Conservation (phyloP, 179 eudicot species). For the Patellifolia procumbens region DNA sequence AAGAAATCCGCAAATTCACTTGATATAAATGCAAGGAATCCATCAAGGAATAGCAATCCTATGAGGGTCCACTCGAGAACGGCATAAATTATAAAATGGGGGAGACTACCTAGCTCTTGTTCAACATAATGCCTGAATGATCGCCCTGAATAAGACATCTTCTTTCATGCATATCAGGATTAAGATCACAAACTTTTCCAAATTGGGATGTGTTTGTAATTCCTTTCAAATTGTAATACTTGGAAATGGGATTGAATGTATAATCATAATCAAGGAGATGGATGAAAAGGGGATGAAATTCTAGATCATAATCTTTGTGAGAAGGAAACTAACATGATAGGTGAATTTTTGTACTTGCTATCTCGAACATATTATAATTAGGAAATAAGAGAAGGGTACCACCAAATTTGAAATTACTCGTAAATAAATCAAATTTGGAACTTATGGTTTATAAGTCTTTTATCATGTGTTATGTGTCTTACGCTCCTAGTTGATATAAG, state of each 20-base stretch:
- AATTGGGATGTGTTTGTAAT: not conserved
- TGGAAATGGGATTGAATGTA: constrained; percentile 1
- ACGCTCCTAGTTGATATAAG: no score
- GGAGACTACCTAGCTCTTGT: constrained; percentile 58
- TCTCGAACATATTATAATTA: no score
- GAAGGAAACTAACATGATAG: no score
- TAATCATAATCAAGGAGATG: constrained; percentile 41
- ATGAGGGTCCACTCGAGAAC: constrained; percentile 58
- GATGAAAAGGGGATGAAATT: not conserved
- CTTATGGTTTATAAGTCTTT: no score
- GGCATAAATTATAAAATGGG: constrained; percentile 68
- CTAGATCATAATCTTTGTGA: not conserved
- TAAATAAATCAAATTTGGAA: no score
- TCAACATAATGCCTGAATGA: constrained; percentile 51
- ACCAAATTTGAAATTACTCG: no score
- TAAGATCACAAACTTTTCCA: constrained; percentile 18
- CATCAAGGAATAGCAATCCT: constrained; percentile 41
- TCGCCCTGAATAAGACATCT: constrained; percentile 31
- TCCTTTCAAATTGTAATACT: not conserved
- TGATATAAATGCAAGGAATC: constrained; percentile 39
- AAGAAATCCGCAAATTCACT: constrained; percentile 43
- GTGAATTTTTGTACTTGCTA: no score
- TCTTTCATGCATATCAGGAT: constrained; percentile 9
- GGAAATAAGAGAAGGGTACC: no score
- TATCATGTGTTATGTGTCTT: no score